Base-by-base conservation (phyloP, 768 basidiomycete genomes). In the Xerocomus potaroensis region DNA sequence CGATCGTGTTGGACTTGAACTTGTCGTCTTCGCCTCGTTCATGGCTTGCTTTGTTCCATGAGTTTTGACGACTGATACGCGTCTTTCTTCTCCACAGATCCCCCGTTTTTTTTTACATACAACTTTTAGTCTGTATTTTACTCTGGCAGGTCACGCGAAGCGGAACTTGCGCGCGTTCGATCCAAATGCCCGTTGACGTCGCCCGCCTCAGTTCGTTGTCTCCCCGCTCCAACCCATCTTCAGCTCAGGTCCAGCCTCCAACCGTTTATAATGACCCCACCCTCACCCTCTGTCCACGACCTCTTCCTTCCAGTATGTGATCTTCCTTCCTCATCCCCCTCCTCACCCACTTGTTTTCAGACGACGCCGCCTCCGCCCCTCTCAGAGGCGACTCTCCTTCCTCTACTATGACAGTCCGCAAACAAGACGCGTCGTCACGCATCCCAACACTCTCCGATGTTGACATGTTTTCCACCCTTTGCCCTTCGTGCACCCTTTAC, bases 11-110 rank as follows among this genome's bases (percentile, higher is more conserved):
- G 42, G 41, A 52, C 33, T 59, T 50, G n/a, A n/a, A 30, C 18
- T 33, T 15, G 38, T 37, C 45, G 2, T 49, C 49, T 21, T 23
- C 32, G 55, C 58, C 62, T 58, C 63, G 47, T 61, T 61, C 42
- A 60, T 37, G 45, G 45, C 58, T 49, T n/a, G 51, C 56, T 53
- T 58, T 63, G 55, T 67, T 54, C 51, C 56, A 65, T 67, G 63
- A 54, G 27, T 54, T 55, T 55, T 58, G 30, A 53, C 62, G 53
- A 60, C 59, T 39, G 57, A 64, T 55, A n/a, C n/a, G n/a, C n/a
- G n/a, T n/a, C n/a, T 54, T 53, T 51, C 31, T 49, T 52, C 9
- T 26, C 32, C 30, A 45, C 27, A 40, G 32, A 50, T 34, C 47
- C 31, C 31, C 33, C 56, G 31, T 36, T 41, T 48, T 37, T 7